These are phyloP conservation scores for Sporothrix pseudoabietina DNA, from an alignment of 2,329 filamentous ascomycete genomes.

Conservation along the genomic window DNA sequence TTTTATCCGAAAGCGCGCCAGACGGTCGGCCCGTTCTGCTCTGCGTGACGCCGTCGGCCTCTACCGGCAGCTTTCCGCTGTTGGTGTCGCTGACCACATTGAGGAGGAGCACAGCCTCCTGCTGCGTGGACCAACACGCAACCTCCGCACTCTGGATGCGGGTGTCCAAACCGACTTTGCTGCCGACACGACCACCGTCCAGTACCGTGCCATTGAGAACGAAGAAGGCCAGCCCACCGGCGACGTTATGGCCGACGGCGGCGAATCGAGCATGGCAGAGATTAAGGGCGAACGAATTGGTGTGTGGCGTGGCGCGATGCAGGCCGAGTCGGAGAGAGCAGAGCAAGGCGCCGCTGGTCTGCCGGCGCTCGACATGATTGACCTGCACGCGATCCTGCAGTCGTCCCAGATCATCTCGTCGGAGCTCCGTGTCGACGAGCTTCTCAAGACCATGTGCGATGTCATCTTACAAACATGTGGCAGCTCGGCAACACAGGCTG, in stretches of 20 bases:
- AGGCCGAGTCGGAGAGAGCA: slow-evolving; percentile 53
- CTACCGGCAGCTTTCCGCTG: slow-evolving; percentile 69
- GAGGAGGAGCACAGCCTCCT: slow-evolving; percentile 69
- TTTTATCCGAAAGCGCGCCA: slow-evolving; percentile 65
- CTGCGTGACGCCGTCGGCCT: slow-evolving; percentile 68
- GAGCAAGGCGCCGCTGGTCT: slow-evolving; percentile 56
- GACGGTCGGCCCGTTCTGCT: slow-evolving; percentile 68
- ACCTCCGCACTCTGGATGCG: slow-evolving; percentile 61
- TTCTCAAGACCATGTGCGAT: slow-evolving; percentile 78
- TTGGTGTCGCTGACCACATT: slow-evolving; percentile 68
- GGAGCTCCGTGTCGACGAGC: slow-evolving; percentile 71
- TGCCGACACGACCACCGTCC: slow-evolving; percentile 55
- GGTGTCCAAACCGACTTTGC: slow-evolving; percentile 70
- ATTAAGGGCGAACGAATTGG: slow-evolving; percentile 61
- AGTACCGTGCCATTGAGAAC: slow-evolving; percentile 51
- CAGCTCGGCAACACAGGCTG: slow-evolving; percentile 68
- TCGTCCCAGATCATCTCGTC: slow-evolving; percentile 80
- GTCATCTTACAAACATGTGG: slow-evolving; percentile 79
- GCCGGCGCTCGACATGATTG: slow-evolving; percentile 79
- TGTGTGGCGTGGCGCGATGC: slow-evolving; percentile 64
- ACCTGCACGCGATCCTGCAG: slow-evolving; percentile 75
- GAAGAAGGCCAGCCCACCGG: slow-evolving; percentile 50
- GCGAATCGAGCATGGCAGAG: slow-evolving; percentile 50
- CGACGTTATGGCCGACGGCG: slow-evolving; percentile 44
- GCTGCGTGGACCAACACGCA: slow-evolving; percentile 62